Evolutionary conservation across 1,139 yeast species (phyloP).

Genomic region (Magnusiomyces tetraspermus): DNA sequence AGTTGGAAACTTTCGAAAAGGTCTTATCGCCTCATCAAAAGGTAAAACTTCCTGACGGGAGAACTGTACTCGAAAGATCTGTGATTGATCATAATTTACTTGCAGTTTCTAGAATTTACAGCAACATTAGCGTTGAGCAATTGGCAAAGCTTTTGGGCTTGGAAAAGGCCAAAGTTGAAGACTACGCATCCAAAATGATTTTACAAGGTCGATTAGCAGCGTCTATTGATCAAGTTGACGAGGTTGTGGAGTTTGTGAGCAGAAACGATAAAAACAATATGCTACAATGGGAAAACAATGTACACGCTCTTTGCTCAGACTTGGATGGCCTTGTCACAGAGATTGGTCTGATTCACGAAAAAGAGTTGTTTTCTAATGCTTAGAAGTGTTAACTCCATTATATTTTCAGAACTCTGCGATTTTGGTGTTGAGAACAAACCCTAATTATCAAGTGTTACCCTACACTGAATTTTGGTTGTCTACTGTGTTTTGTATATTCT

Average conservation of each 20-base stretch:
- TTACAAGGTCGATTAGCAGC: slow-evolving; percentile 30
- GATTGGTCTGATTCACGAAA: slow-evolving; percentile 6
- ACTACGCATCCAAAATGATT: slow-evolving; percentile 30
- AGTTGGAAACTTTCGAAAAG: slow-evolving; percentile 23
- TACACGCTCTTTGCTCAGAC: slow-evolving; percentile 22
- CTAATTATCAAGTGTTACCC: slow-evolving; percentile 8
- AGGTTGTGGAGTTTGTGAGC: slow-evolving; percentile 24
- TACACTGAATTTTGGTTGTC: neutral
- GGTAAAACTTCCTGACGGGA: slow-evolving; percentile 26
- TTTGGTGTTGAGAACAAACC: neutral
- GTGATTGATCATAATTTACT: slow-evolving; percentile 32
- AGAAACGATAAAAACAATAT: slow-evolving; percentile 13
- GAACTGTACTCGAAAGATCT: slow-evolving; percentile 29
- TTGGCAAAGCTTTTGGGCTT: slow-evolving; percentile 27
- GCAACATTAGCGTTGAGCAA: slow-evolving; percentile 26
- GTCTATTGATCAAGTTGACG: slow-evolving; percentile 30
- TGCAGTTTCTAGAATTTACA: slow-evolving; percentile 30
- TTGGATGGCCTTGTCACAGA: slow-evolving; percentile 23
- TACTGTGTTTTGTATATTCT: neutral
- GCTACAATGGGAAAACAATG: slow-evolving; percentile 28
- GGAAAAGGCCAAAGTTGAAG: slow-evolving; percentile 26
- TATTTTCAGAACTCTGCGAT: neutral
- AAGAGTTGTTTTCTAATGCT: no score
- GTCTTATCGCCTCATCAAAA: slow-evolving; percentile 25
- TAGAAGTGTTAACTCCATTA: neutral